Evolutionary conservation across 2,329 filamentous ascomycete genomes (phyloP).

Genomic region (Verticillium klebahnii): DNA sequence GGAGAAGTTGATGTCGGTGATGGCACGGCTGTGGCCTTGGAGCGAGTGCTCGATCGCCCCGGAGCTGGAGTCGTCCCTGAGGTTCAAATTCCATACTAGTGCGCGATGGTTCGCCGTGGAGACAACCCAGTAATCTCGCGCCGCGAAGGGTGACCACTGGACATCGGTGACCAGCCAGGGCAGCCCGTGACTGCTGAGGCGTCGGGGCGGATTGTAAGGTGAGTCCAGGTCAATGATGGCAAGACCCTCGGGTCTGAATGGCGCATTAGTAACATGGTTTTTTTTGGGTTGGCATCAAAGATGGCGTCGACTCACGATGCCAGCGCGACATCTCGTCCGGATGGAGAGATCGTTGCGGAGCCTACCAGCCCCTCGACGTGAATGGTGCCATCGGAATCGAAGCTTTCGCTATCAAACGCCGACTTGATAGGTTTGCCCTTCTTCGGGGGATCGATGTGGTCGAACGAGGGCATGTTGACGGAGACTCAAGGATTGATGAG

Average conservation of each 20-base stretch:
- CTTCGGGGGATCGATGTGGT: slow-evolving; percentile 42
- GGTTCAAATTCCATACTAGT: slow-evolving; percentile 86
- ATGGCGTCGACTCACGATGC: slow-evolving; percentile 56
- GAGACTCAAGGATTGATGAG: background rate
- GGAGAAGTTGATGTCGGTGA: slow-evolving; percentile 95
- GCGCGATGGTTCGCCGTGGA: slow-evolving; percentile 94
- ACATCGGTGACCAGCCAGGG: slow-evolving; percentile 96
- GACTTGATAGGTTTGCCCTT: slow-evolving; percentile 59
- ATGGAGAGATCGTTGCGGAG: slow-evolving; percentile 89
- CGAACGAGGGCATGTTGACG: slow-evolving; percentile 43
- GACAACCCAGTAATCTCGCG: slow-evolving; percentile 86
- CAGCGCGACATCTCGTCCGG: slow-evolving; percentile 82
- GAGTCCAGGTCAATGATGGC: slow-evolving; percentile 91
- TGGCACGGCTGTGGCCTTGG: slow-evolving; percentile 77
- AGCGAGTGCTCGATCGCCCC: slow-evolving; percentile 81
- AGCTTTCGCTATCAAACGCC: slow-evolving; percentile 81
- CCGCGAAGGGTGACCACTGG: slow-evolving; percentile 93
- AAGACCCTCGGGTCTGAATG: slow-evolving; percentile 67
- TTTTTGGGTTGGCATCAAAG: slow-evolving; percentile 9
- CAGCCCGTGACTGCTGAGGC: slow-evolving; percentile 74
- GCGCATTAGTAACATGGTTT: background rate
- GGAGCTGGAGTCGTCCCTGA: slow-evolving; percentile 65
- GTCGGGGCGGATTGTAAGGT: slow-evolving; percentile 79
- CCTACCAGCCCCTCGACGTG: slow-evolving; percentile 78
- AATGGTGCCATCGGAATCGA: slow-evolving; percentile 79